Base-by-base conservation (phyloP, 495 filamentous ascomycete genomes). In the Tuber aestivum region DNA sequence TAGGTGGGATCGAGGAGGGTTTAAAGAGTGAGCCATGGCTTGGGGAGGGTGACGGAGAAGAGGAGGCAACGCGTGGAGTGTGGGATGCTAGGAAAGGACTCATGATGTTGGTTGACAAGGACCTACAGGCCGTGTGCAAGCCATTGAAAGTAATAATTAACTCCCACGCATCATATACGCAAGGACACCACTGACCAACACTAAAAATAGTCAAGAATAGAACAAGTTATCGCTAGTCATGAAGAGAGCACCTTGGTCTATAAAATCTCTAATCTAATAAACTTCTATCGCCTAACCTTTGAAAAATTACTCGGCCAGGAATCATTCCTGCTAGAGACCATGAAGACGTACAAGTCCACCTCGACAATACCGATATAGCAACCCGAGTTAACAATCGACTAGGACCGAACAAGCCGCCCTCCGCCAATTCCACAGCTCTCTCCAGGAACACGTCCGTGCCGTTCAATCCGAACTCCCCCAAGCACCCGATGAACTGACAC, bases 191-290 rank as follows among this genome's bases (percentile, higher is more conserved):
- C 61, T 73, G 61, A 75, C 18, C 8, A 32, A 41, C 20, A 23
- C 42, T 32, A 40, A 7, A 35, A 71, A 45, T 20, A 76, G 78
- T 78, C 81, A 38, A 87, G 95, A 21, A 90, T 95, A 72, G 94
- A 97, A 84, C 92, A 97, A 76, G 92, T 96, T 41, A 92, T 97
- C 45, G 93, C 97, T 79, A 92, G 91, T 72, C 93, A 97, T 81
- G 95, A 97, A 75, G 94, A 97, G 73, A 90, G 93, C 0, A 91
- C 95, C 38, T 86, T 94, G 69, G 91, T 93, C 71, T 99, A 97
- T 86, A 93, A 93, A 80, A 90, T 97, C 50, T 90, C 92, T 27
- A 97, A 96, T 76, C 85, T 98, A 1, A 87, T 98, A 44, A 88
- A 88, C 70, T 99, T 98, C 85, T 99, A 99, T 85, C 90, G 89